Evolutionary conservation across 2,329 filamentous ascomycete species (phyloP).

Genomic region (Pezicula rhizophila): DNA sequence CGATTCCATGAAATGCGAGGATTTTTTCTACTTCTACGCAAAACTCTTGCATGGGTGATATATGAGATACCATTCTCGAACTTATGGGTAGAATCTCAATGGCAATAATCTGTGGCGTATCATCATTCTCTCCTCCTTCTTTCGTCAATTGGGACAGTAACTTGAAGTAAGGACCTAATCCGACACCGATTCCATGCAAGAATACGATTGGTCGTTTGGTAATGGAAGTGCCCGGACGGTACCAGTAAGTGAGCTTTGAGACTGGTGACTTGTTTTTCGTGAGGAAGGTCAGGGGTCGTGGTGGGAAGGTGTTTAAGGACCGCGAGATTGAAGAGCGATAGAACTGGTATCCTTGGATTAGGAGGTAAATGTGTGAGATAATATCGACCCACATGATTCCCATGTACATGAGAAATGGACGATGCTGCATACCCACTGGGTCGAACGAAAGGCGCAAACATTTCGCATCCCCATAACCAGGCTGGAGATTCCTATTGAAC

Average conservation of each 20-base stretch:
- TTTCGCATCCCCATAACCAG: conserved; percentile 43
- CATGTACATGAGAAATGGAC: conserved; percentile 47
- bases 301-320: conserved; percentile 42
- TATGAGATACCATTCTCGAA: conserved; percentile 43
- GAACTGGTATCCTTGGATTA: conserved; percentile 36
- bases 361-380: conserved; percentile 21
- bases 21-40: conserved; percentile 43
- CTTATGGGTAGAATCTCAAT: conserved; percentile 50
- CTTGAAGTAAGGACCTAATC: conserved; percentile 45
- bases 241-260: conserved; percentile 47
- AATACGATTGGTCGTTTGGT: conserved; percentile 49
- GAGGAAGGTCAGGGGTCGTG: conserved; percentile 39
- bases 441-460: conserved; percentile 49
- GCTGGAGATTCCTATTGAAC: conserved; percentile 39
- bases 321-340: conserved; percentile 33
- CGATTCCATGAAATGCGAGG: conserved; percentile 41
- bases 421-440: conserved; percentile 45
- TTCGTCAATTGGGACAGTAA: conserved; percentile 43
- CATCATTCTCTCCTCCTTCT: conserved; percentile 28
- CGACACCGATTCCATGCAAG: conserved; percentile 54
- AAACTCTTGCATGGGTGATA: conserved; percentile 39
- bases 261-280: conserved; percentile 36
- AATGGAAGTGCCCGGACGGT: conserved; percentile 50
- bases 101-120: conserved; percentile 46
- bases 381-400: conserved; percentile 29